Percentiles rank a stretch among this genome's conserved stretches.
Conservation (phyloP, 495 filamentous ascomycete species). For the Penicillium flavigenum region DNA sequence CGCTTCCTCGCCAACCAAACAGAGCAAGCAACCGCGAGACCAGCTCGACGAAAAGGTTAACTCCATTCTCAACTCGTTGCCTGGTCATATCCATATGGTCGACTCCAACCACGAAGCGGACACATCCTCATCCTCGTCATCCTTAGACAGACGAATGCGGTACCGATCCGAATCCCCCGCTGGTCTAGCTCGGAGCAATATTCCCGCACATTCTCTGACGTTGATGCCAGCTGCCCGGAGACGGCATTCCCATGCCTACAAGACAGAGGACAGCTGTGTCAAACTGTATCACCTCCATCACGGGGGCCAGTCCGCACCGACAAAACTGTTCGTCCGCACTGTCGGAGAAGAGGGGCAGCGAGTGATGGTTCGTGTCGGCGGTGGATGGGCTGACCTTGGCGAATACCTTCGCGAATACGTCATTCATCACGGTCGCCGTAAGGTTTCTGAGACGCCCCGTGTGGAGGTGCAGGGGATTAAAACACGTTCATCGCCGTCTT, state of each 20-base stretch:
- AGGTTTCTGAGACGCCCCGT: conserved; percentile 42
- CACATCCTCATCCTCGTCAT: conserved; percentile 36
- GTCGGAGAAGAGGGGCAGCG: conserved; percentile 89
- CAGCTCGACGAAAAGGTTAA: conserved; percentile 83
- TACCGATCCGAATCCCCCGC: conserved; percentile 41
- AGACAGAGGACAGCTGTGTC: conserved; percentile 59
- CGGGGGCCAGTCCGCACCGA: conserved; percentile 74
- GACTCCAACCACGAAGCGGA: conserved; percentile 35
- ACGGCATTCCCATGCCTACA: conserved; percentile 33
- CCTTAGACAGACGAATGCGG: conserved; percentile 36
- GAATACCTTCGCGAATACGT: conserved; percentile 95
- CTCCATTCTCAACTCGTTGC: conserved; percentile 76
- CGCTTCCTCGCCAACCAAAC: conserved; percentile 34
- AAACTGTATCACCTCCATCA: conserved; percentile 93
- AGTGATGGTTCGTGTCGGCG: conserved; percentile 96
- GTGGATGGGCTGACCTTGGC: conserved; percentile 92
- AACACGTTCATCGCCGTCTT: conserved; percentile 36
- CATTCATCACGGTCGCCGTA: conserved; percentile 70
- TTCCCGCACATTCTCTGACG: conserved; percentile 68
- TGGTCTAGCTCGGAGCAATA: conserved; percentile 41
- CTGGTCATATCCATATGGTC: conserved; percentile 71
- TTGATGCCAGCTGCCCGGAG: conserved; percentile 58
- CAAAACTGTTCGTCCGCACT: conserved; percentile 88
- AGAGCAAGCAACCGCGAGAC: conserved; percentile 52
- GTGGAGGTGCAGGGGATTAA: conserved; percentile 46